phyloP scores from a whole-genome alignment of 75 land plant species.

The Pinus taeda region DNA sequence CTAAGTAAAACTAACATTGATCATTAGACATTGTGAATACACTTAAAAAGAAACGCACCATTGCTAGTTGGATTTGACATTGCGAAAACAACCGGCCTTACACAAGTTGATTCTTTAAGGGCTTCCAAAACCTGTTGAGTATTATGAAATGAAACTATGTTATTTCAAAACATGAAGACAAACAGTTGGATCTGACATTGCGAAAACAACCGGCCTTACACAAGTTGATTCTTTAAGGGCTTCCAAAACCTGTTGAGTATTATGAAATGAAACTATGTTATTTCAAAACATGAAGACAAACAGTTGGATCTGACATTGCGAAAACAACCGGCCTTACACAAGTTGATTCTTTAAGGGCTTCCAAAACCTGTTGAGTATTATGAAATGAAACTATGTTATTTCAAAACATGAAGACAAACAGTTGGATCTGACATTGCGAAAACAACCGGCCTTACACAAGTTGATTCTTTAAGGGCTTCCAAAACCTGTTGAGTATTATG shows the following conservation, averaged over 20 bases:
- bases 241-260: slow-evolving; percentile 69
- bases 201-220: slow-evolving; percentile 91
- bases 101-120: slow-evolving; percentile 68
- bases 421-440: slow-evolving; percentile 99
- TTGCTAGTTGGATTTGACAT: slow-evolving; percentile 98
- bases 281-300: slow-evolving; percentile 2
- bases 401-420: neutral
- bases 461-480: too few relatives aligned
- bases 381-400: neutral
- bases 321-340: slow-evolving; percentile 91
- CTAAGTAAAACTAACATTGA: neutral
- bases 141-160: neutral
- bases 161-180: slow-evolving; percentile 4
- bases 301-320: slow-evolving; percentile 98
- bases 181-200: slow-evolving; percentile 98
- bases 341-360: too few relatives aligned
- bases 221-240: too few relatives aligned
- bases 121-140: slow-evolving; percentile 80
- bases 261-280: neutral
- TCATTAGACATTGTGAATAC: neutral
- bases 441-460: slow-evolving; percentile 87
- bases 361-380: slow-evolving; percentile 61
- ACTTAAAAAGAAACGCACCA: slow-evolving; percentile 39
- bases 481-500: slow-evolving; percentile 54
- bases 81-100: slow-evolving; percentile 95